Base-by-base conservation (phyloP, 305 asterid genomes). In the Ilex paraguariensis region DNA sequence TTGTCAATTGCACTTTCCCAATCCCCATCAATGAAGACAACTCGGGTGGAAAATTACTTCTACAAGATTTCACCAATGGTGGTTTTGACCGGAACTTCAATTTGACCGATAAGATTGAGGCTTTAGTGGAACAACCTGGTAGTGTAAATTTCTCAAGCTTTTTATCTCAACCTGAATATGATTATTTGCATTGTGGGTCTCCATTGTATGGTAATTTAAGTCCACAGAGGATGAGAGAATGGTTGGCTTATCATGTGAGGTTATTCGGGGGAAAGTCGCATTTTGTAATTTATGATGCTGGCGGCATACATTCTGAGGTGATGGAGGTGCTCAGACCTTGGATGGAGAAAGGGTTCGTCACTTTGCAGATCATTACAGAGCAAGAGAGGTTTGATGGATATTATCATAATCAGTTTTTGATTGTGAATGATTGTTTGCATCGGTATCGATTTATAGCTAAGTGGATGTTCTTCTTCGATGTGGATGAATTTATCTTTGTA, bases 401-500 rank as follows among this genome's bases (percentile, higher is more conserved):
- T 61, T 90, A 90, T 53, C 90, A 90, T 55, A 87, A 90, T 71
- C 97, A 87, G 69, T 90, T 87, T 78, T 75, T 87, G 2, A 70
- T 87, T 5, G 91, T 90, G 59, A 90, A 87, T 59, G 96, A 90
- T 64, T 90, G 97, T 62, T 76, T 90, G 66, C 97, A 90, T 16
- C 63, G 86, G 54, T 76, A 90, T 68, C 77, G 80, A 50, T 84
- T 71, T 45, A 42, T 64, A 36, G 74, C 97, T 11, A 85, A 90
- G 64, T 90, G 96, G 96, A 81, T 82, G 79, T 81, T 85, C 70
- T 87, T 85, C 88, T 90, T 90, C 48, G 97, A 87, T 65, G 89
- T 90, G 6, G 97, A 90, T 56, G 96, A 90, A 54, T 90, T 76
- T 73, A 66, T 90, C 13, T 87, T 66, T 64, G 87, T 87, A 31